Conservation (phyloP, 495 filamentous ascomycete genomes). For the Tuber aestivum region DNA sequence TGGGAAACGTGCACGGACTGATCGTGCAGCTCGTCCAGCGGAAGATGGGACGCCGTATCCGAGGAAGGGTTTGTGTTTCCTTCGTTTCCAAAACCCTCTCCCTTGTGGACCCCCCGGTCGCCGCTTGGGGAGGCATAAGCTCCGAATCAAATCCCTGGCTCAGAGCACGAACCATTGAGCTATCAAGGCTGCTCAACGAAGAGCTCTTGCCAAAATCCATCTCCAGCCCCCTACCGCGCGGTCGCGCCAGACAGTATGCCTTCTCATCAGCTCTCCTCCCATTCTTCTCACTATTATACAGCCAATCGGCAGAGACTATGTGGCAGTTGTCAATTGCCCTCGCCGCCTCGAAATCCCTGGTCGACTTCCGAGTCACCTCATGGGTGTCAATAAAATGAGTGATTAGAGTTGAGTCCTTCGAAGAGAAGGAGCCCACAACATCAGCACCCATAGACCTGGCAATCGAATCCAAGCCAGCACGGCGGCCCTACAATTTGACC, state of each 20-base stretch:
- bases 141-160: conserved; percentile 7
- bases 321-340: conserved; percentile 27
- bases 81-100: not conserved
- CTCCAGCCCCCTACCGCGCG: conserved; percentile 13
- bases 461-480: conserved; percentile 27
- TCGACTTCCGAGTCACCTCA: conserved; percentile 20
- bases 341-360: conserved; percentile 30
- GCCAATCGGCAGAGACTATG: conserved; percentile 38
- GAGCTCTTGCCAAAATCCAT: conserved; percentile 24
- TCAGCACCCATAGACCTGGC: conserved; percentile 32
- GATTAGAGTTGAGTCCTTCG: conserved; percentile 24
- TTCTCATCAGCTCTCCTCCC: conserved; percentile 28
- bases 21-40: not conserved
- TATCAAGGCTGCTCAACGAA: conserved; percentile 26
- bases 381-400: conserved; percentile 38
- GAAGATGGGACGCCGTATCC: conserved; percentile 6
- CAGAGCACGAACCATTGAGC: conserved; percentile 5
- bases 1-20: not conserved
- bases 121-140: conserved; percentile 10
- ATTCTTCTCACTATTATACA: conserved; percentile 27
- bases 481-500: conserved; percentile 22
- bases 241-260: conserved; percentile 16
- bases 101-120: not conserved
- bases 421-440: conserved; percentile 29
- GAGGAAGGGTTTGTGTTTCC: not conserved